Base-by-base conservation (phyloP, 805 yeast species). In the Torulaspora maleeae region DNA sequence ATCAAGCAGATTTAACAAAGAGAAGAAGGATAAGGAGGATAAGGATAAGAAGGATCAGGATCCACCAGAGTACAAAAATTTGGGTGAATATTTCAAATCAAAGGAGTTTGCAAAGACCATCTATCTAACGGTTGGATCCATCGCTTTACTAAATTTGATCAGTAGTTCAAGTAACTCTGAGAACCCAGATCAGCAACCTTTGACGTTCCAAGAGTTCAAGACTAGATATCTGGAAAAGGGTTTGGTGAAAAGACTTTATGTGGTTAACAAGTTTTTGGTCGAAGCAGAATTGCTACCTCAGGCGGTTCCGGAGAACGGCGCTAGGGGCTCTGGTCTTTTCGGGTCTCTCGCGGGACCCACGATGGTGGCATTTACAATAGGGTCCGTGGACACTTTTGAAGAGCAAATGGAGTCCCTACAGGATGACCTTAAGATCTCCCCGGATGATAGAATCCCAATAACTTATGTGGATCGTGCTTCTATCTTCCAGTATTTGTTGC, bases 381-480 rank as follows among this genome's bases (percentile, higher is more conserved):
- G 97, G 3, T 86, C 95, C 0, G 81, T 88, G 5, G 90, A 86
- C 52, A 73, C 79, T 17, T 86, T 90, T 59, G 97, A 90, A 67
- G 86, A 86, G 44, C 89, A 86, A 56, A 72, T 90, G 73, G 83
- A 79, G 47, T 74, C 73, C 36, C 75, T 83, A 10, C 95, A 89
- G 67, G 84, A 83, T 54, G 74, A 74, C 40, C 72, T 84, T 51
- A 76, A 79, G 12, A 81, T 87, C 44, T 81, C 90, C 0, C 68
- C 79, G 22, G 76, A 74, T 10, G 86, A 83, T 58, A 74, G 95
- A 52, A 72, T 89, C 43, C 96, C 96, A 4, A 83, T 90, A 24
- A 67, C 77, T 24, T 90, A 86, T 56, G 75, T 77, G 22, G 89
- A 85, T 43, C 78, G 82, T 49, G 80, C 85, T 3, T 77, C 85